These are phyloP conservation scores for Ustilago trichophora DNA, from an alignment of 1,284 basidiomycete species.

Conservation along the genomic window DNA sequence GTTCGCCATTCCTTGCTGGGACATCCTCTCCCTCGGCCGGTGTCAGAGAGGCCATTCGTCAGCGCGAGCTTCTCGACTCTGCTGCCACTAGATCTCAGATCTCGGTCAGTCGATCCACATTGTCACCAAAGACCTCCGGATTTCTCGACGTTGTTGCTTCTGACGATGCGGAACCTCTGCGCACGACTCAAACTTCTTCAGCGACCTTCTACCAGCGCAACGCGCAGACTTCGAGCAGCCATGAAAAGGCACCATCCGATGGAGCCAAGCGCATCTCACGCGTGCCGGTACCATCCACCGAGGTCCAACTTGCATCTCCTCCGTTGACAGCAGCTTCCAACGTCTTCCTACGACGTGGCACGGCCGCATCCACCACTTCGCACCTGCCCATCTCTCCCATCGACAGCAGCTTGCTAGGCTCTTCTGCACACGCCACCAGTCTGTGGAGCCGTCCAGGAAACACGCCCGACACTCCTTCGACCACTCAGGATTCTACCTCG, in stretches of 20 bases:
- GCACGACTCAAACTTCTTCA: slow-evolving; percentile 20
- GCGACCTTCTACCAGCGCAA: slow-evolving; percentile 29
- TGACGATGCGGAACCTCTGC: slow-evolving; percentile 11
- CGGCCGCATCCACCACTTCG: slow-evolving; percentile 13
- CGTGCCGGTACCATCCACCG: slow-evolving; percentile 25
- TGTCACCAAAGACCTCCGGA: slow-evolving; percentile 21
- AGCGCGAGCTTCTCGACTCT: slow-evolving; percentile 38
- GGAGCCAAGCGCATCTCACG: slow-evolving; percentile 21
- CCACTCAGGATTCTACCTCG: slow-evolving; percentile 28
- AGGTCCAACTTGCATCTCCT: slow-evolving; percentile 13
- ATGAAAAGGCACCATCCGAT: neutral
- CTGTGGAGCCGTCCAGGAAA: slow-evolving; percentile 41
- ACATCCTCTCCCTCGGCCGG: slow-evolving; percentile 33
- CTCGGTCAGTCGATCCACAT: slow-evolving; percentile 18
- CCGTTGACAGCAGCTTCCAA: slow-evolving; percentile 7
- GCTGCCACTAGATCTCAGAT: slow-evolving; percentile 9
- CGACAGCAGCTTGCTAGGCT: slow-evolving; percentile 48
- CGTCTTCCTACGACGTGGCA: slow-evolving; percentile 11
- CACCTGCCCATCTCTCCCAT: slow-evolving; percentile 34
- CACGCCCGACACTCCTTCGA: slow-evolving; percentile 38
- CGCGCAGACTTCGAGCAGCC: neutral
- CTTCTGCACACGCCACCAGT: slow-evolving; percentile 37
- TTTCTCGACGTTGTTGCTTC: slow-evolving; percentile 18
- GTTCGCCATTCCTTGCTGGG: slow-evolving; percentile 30
- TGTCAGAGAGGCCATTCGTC: slow-evolving; percentile 38